Conservation (phyloP, 352 stramenopile genomes). For the Phytophthora quininea region DNA sequence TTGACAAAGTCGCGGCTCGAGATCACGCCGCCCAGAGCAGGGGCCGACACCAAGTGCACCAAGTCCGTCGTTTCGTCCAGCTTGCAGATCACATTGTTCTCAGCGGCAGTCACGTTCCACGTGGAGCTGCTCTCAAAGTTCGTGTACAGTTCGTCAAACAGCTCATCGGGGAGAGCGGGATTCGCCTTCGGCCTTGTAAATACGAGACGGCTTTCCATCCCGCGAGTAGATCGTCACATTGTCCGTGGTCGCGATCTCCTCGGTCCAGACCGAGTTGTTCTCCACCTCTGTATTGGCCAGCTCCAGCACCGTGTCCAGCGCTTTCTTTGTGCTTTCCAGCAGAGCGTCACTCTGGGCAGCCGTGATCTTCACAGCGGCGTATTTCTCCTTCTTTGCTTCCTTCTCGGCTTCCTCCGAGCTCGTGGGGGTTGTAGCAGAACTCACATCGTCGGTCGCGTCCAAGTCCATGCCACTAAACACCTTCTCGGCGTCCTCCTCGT, state of each 20-base stretch:
- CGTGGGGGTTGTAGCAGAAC: slow-evolving; percentile 1
- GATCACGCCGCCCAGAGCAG: slow-evolving; percentile 76
- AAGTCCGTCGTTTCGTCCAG: slow-evolving; percentile 76
- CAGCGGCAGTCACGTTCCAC: slow-evolving; percentile 80
- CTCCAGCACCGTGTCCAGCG: slow-evolving; percentile 62
- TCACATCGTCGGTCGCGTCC: slow-evolving; percentile 24
- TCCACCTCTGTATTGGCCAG: slow-evolving; percentile 48
- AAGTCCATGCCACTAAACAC: slow-evolving; percentile 48
- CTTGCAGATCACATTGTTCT: slow-evolving; percentile 76
- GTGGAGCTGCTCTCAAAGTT: slow-evolving; percentile 75
- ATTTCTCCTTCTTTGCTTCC: slow-evolving; percentile 34
- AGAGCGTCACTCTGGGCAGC: slow-evolving; percentile 55
- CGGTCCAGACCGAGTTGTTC: slow-evolving; percentile 62
- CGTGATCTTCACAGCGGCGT: slow-evolving; percentile 48
- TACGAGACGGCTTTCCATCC: slow-evolving; percentile 72
- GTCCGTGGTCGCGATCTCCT: slow-evolving; percentile 66
- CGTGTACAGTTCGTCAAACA: slow-evolving; percentile 81
- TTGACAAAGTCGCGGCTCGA: slow-evolving; percentile 86
- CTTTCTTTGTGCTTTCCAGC: slow-evolving; percentile 46
- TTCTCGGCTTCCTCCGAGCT: slow-evolving; percentile 6
- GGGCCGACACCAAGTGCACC: slow-evolving; percentile 69
- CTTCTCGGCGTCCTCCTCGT: slow-evolving; percentile 39
- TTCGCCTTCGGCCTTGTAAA: slow-evolving; percentile 79
- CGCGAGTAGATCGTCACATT: slow-evolving; percentile 68
- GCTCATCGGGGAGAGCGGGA: slow-evolving; percentile 76